Percentiles rank a stretch among this genome's conserved stretches.
These are phyloP conservation scores for Ogataea nitratoaversa DNA, from an alignment of 805 yeast genomes.

Conservation along the genomic window DNA sequence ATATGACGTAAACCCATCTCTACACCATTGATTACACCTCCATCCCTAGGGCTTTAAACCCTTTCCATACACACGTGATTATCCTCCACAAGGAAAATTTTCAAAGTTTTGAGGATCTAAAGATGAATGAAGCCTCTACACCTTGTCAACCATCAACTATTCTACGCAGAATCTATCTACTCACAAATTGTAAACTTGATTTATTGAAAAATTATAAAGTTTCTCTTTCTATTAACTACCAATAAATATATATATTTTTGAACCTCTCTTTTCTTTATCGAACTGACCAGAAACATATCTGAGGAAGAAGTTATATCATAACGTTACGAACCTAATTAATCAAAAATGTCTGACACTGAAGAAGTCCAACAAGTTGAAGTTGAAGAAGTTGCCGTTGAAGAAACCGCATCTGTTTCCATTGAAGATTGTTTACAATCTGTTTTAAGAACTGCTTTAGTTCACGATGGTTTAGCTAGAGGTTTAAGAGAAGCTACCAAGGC, in stretches of 20 bases:
- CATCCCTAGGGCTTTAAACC: conserved; percentile 7
- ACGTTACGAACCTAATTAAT: conserved; percentile 1
- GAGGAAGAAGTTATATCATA: conserved; percentile 36
- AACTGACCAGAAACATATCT: conserved; percentile 36
- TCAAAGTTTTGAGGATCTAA: too few species aligned
- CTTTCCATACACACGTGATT: conserved; percentile 12
- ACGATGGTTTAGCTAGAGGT: conserved; percentile 99
- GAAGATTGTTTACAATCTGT: conserved; percentile 99
- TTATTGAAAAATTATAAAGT: conserved; percentile 1
- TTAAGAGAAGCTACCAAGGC: conserved; percentile 99
- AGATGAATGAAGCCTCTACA: too few species aligned
- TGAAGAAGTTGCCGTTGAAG: conserved; percentile 73
- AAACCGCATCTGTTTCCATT: conserved; percentile 84
- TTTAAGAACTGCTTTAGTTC: conserved; percentile 94
- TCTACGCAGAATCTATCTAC: too few species aligned
- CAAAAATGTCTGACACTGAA: conserved; percentile 87
- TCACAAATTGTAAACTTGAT: too few species aligned
- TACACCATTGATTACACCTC: too few species aligned
- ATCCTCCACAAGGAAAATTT: neutral
- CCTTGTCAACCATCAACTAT: too few species aligned
- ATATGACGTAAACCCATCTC: too few species aligned
- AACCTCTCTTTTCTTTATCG: conserved; percentile 1
- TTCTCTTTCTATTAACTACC: neutral
- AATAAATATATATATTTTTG: neutral
- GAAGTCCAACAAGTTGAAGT: conserved; percentile 77